Conservation (phyloP, 768 basidiomycete genomes). For the Tulasnella sp. region DNA sequence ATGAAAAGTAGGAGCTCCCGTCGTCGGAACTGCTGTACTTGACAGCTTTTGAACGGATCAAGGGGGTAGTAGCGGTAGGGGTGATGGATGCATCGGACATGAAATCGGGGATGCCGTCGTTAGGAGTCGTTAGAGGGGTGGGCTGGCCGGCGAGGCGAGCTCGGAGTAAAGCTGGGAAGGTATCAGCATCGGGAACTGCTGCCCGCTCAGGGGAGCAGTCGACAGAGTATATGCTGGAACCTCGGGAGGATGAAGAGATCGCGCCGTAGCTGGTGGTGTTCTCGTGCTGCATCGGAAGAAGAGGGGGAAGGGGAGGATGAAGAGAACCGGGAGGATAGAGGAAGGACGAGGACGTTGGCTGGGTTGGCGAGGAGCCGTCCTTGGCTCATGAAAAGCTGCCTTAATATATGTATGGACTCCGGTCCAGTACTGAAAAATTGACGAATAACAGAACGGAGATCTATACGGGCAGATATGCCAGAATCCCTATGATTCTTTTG, state of each 20-base stretch:
- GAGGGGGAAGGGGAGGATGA: background rate
- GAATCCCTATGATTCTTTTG: background rate
- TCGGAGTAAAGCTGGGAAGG: background rate
- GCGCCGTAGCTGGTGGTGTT: background rate
- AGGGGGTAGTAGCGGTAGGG: background rate
- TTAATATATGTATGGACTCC: background rate
- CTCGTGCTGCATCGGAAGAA: background rate
- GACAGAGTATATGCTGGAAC: background rate
- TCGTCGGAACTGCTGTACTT: background rate
- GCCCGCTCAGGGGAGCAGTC: background rate
- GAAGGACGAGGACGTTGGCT: background rate
- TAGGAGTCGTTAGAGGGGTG: background rate
- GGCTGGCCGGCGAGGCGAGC: background rate
- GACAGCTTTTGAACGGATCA: background rate
- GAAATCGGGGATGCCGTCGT: background rate
- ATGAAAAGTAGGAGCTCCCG: background rate
- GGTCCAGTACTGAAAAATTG: background rate
- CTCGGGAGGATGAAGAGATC: background rate
- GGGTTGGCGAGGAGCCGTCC: background rate
- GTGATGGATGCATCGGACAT: background rate
- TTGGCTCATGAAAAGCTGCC: background rate
- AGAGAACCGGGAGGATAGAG: background rate
- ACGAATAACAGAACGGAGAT: background rate
- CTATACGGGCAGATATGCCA: background rate
- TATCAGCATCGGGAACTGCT: background rate